Percentiles rank a stretch among this genome's conserved stretches.
These are phyloP conservation scores for Hypoxylon sp. DNA, from an alignment of 2,329 filamentous ascomycete species.

Conservation along the genomic window DNA sequence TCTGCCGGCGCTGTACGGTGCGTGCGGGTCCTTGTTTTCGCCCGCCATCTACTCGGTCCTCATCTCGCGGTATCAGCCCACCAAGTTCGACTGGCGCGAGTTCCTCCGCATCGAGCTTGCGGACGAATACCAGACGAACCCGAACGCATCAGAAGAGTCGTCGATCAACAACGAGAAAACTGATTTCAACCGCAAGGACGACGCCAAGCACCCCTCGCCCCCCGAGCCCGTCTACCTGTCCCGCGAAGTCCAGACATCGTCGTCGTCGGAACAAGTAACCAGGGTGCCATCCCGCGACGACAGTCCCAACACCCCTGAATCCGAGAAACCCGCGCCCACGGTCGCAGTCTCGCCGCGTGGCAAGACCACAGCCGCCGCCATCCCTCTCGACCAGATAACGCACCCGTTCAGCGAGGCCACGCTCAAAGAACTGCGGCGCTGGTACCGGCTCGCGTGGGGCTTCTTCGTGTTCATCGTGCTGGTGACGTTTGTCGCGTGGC, in stretches of 20 bases:
- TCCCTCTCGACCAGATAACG: slow-evolving; percentile 55
- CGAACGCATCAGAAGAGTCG: slow-evolving; percentile 25
- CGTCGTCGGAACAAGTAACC: slow-evolving; percentile 2
- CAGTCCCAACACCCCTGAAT: not conserved
- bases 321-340: slow-evolving; percentile 3
- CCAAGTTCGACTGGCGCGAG: slow-evolving; percentile 52
- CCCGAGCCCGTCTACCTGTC: slow-evolving; percentile 19
- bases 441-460: slow-evolving; percentile 57
- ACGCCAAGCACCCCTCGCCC: not conserved
- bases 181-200: not conserved
- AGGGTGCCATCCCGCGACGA: not conserved
- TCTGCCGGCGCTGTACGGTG: slow-evolving; percentile 59
- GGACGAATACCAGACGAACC: slow-evolving; percentile 51
- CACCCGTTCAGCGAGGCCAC: slow-evolving; percentile 58
- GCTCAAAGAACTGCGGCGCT: slow-evolving; percentile 51
- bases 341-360: not conserved
- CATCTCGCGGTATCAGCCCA: slow-evolving; percentile 57
- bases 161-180: slow-evolving; percentile 33
- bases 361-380: too few species aligned
- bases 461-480: slow-evolving; percentile 58
- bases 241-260: slow-evolving; percentile 10
- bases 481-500: slow-evolving; percentile 62
- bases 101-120: slow-evolving; percentile 62
- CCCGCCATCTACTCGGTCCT: slow-evolving; percentile 60
- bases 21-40: slow-evolving; percentile 60